These are phyloP conservation scores for Geosmithia putterillii DNA, from an alignment of 2,329 filamentous ascomycete genomes.

Conservation along the genomic window DNA sequence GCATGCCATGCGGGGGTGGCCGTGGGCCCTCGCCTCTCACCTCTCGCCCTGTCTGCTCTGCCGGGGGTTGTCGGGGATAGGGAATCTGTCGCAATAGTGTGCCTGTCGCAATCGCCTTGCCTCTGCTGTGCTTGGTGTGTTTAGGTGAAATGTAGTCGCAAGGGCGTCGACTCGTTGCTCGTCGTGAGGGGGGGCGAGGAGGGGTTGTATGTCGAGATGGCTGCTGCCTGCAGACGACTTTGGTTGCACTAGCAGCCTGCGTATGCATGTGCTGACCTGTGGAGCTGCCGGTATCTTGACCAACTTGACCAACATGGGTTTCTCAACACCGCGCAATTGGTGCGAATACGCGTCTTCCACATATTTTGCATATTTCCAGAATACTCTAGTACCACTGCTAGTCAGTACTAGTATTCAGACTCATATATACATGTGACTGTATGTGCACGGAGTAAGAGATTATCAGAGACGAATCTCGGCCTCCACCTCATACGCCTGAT, in stretches of 20 bases:
- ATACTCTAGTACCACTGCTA: neutral
- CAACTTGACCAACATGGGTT: neutral
- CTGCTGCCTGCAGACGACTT: neutral
- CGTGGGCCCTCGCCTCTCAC: no score
- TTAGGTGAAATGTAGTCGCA: no score
- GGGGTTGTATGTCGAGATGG: neutral
- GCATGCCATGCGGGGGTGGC: neutral
- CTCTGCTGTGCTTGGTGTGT: no score
- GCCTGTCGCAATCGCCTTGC: no score
- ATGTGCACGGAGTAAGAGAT: neutral
- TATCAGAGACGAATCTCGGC: constrained; percentile 29
- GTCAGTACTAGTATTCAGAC: neutral
- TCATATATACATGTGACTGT: neutral
- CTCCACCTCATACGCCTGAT: constrained; percentile 41
- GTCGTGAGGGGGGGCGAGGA: no score
- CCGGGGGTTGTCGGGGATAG: no score
- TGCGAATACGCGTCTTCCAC: no score
- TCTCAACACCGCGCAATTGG: no score
- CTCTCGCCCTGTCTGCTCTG: neutral
- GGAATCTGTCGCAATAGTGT: no score
- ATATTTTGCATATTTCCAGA: no score
- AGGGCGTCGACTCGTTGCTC: no score
- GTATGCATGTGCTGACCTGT: neutral
- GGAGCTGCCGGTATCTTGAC: no score
- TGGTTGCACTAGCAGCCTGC: neutral